Base-by-base conservation (phyloP, 1,139 yeast genomes). In the Blastobotrys raffinosifermentans region DNA sequence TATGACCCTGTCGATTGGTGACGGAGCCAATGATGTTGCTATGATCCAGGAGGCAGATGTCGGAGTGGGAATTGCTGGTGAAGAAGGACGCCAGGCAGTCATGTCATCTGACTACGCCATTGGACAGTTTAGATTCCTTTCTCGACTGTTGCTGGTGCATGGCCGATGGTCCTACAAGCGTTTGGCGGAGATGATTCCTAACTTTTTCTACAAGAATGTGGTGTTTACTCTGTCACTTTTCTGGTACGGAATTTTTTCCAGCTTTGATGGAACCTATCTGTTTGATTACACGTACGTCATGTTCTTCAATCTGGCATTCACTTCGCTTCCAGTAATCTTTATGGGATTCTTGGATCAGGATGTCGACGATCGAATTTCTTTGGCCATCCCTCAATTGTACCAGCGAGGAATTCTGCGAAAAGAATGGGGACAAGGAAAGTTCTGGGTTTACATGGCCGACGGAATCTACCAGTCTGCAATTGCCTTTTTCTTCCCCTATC, bases 1-100 rank as follows among this genome's bases (percentile, higher is more conserved):
- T 32, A 83, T 83, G 83, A 83, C 96, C 1, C 68, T 91, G 47
- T 94, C 97, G 1, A 84, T 91, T 59, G 98, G 98, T 47, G 98
- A 91, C 61, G 98, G 98, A 43, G 94, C 97, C 27, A 91, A 91
- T 58, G 98, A 91, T 64, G 98, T 91, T 45, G 94, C 97, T 4
- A 91, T 91, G 98, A 91, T 91, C 50, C 97, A 91, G 60, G 87
- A 94, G 26, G 98, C 98, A 1, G 93, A 91, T 63, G 93, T 91
- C 22, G 98, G 98, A 51, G 93, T 91, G 34, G 98, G 98, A 63
- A 91, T 91, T 53, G 94, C 96, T 32, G 98, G 98, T 60, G 94
- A 86, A 64, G 98, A 91, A 69, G 98, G 98, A 49, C 72, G 97
- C 34, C 97, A 89, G 60, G 98, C 98, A 10, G 97, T 80, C 8